These are phyloP conservation scores for Scedosporium aurantiacum DNA, from an alignment of 2,329 filamentous ascomycete species.

Conservation along the genomic window DNA sequence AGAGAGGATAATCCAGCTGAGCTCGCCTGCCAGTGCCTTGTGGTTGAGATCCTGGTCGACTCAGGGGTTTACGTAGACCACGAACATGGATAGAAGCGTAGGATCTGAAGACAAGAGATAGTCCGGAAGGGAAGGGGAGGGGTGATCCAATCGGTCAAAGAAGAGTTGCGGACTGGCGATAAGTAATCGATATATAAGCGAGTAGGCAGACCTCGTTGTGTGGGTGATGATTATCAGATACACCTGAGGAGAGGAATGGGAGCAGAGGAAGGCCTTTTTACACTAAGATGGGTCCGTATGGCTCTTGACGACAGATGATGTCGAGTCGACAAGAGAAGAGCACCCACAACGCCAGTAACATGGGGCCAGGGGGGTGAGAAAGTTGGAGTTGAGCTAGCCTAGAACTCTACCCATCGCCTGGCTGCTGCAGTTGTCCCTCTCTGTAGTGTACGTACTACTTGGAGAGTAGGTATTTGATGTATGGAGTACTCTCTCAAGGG, in stretches of 20 bases:
- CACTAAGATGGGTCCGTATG: neutral
- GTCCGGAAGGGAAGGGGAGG: no score
- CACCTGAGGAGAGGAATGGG: neutral
- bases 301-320: neutral
- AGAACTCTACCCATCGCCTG: neutral
- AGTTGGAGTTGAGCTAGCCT: neutral
- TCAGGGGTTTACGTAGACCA: neutral
- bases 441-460: neutral
- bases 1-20: neutral
- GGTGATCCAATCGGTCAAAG: neutral
- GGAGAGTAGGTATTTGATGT: no score
- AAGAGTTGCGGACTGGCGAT: neutral
- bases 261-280: neutral
- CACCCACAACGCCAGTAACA: neutral
- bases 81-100: no score
- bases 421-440: neutral
- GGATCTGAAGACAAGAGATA: no score
- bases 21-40: neutral
- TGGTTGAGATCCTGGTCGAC: neutral
- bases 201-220: neutral
- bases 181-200: neutral
- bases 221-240: neutral
- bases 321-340: neutral
- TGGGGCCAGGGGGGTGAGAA: neutral
- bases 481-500: neutral